Conservation (phyloP, 169 alveolate genomes). For the Nephromyces sp. region DNA sequence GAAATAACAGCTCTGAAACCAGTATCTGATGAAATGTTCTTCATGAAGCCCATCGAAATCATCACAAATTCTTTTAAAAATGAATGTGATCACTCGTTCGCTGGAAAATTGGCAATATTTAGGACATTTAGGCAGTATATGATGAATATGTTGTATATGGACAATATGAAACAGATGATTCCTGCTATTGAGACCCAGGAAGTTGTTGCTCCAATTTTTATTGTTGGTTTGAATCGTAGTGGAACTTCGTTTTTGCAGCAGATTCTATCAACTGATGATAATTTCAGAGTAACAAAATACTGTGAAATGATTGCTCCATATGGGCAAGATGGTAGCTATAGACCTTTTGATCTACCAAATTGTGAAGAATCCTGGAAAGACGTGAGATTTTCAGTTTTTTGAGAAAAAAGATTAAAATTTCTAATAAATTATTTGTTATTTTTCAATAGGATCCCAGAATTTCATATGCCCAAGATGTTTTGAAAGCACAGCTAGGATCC, state of each 20-base stretch:
- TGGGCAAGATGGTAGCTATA: slow-evolving; percentile 13
- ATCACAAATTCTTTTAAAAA: not conserved
- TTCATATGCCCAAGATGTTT: slow-evolving; percentile 5
- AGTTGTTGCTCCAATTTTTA: slow-evolving; percentile 1
- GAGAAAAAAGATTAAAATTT: not conserved
- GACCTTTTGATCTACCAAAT: slow-evolving; percentile 30
- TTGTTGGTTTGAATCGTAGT: not conserved
- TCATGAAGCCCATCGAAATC: not conserved
- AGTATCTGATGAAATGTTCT: slow-evolving; percentile 16
- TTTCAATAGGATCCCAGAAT: slow-evolving; percentile 1
- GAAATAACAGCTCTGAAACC: slow-evolving; percentile 13
- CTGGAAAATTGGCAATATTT: not conserved
- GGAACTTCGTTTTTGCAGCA: slow-evolving; percentile 21
- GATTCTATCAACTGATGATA: not conserved
- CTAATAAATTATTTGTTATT: not conserved
- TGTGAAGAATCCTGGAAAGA: slow-evolving; percentile 35
- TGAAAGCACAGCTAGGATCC: slow-evolving; percentile 9
- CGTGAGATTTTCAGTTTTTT: slow-evolving; percentile 2
- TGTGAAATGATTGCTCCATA: slow-evolving; percentile 11
- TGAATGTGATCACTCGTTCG: not conserved
- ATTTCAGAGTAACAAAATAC: not conserved
- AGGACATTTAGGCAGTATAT: not conserved
- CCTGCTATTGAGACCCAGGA: slow-evolving; percentile 6
- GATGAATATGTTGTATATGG: slow-evolving; percentile 1
- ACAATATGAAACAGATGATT: not conserved